Evolutionary conservation across 768 basidiomycete genomes (phyloP).

Genomic region (Amanita muscaria): DNA sequence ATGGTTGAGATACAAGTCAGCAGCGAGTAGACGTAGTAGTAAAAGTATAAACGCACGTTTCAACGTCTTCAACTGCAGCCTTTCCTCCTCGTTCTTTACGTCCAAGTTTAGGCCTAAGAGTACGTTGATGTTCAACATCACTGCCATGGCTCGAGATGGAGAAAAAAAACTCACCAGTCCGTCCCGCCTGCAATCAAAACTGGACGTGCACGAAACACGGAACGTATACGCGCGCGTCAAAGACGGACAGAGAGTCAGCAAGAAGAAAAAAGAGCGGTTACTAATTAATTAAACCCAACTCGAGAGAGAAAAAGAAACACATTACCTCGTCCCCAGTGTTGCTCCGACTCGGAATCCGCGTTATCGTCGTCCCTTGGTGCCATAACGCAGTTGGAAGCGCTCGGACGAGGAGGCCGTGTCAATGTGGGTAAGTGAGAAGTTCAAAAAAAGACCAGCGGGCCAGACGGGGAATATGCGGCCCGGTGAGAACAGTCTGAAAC

Average conservation of each 20-base stretch:
- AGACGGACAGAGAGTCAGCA: background rate
- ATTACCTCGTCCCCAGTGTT: constrained; percentile 12
- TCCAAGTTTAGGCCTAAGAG: constrained; percentile 61
- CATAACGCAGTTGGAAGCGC: background rate
- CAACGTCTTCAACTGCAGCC: constrained; percentile 29
- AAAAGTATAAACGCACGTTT: too few relatives aligned
- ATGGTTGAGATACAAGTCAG: too few relatives aligned
- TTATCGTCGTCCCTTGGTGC: background rate
- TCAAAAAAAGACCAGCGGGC: too few relatives aligned
- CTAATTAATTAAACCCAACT: background rate
- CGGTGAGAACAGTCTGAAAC: too few relatives aligned
- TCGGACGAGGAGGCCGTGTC: background rate
- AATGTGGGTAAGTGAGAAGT: too few relatives aligned
- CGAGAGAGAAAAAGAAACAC: constrained; percentile 8
- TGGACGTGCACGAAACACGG: too few relatives aligned
- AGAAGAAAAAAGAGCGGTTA: background rate
- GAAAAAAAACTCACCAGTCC: constrained; percentile 59
- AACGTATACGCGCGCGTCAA: too few relatives aligned
- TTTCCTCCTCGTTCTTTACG: constrained; percentile 57
- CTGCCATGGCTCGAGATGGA: constrained; percentile 16
- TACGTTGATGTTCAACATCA: constrained; percentile 8
- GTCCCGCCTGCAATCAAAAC: constrained; percentile 83
- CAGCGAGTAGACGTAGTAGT: too few relatives aligned
- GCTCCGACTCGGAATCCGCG: background rate
- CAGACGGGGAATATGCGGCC: too few relatives aligned